Percentiles rank a stretch among this genome's conserved stretches.
phyloP scores from a whole-genome alignment of 305 asterid species.

The Fraxinus baroniana region DNA sequence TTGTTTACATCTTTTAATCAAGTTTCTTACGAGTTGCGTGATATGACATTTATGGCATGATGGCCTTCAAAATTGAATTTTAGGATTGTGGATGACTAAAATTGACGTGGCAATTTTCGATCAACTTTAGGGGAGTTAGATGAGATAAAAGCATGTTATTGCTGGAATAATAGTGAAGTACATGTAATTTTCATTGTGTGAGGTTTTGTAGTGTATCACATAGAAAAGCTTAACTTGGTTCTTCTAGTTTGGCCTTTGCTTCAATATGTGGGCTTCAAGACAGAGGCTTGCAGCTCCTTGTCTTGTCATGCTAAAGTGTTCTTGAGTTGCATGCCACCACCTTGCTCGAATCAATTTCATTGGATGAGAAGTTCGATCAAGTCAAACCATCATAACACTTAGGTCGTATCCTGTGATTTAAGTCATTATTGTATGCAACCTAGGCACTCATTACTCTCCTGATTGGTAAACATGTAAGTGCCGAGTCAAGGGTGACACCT shows the following conservation, averaged over 20 bases:
- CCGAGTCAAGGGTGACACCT: not conserved
- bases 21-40: not conserved
- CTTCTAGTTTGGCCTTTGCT: not conserved
- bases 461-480: not conserved
- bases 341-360: not conserved
- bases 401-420: not conserved
- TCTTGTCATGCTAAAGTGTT: not conserved
- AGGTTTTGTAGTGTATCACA: not conserved
- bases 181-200: not conserved
- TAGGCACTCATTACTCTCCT: not conserved
- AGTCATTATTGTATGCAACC: not conserved
- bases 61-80: slow-evolving; percentile 12
- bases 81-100: not conserved
- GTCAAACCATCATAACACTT: not conserved
- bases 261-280: not conserved
- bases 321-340: not conserved
- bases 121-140: not conserved
- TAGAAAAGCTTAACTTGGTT: not conserved
- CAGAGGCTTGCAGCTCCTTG: not conserved
- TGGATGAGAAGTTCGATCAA: not conserved
- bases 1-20: not conserved
- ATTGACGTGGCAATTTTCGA: not conserved
- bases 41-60: slow-evolving; percentile 8
- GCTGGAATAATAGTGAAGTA: not conserved
- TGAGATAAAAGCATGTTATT: not conserved